Conservation (phyloP, 2,329 filamentous ascomycete species). For the Fusarium setosum region DNA sequence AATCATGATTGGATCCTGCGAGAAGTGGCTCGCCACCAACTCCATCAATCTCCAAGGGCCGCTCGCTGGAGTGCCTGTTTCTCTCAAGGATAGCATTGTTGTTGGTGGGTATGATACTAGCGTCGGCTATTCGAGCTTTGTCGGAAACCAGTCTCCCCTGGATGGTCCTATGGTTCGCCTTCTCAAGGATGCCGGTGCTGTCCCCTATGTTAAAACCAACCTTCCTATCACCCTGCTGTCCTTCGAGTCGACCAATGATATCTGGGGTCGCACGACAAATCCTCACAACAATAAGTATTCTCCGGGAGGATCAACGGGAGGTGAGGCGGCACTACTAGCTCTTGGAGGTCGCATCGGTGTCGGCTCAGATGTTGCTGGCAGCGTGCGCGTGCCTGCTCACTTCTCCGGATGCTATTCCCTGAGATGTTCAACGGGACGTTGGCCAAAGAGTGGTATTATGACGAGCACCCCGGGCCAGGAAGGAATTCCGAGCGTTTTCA, state of each 20-base stretch:
- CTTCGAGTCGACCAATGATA: slow-evolving; percentile 42
- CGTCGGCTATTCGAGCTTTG: slow-evolving; percentile 49
- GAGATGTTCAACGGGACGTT: slow-evolving; percentile 34
- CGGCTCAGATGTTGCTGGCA: slow-evolving; percentile 51
- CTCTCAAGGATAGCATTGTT: too few species aligned
- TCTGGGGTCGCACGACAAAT: slow-evolving; percentile 50
- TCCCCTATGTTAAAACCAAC: slow-evolving; percentile 40
- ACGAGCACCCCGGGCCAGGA: slow-evolving; percentile 50
- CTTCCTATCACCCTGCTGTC: slow-evolving; percentile 40
- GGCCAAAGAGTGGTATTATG: slow-evolving; percentile 48
- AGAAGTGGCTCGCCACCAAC: too few species aligned
- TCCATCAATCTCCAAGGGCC: too few species aligned
- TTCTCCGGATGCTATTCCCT: slow-evolving; percentile 47
- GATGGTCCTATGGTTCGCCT: slow-evolving; percentile 45
- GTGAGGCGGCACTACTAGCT: slow-evolving; percentile 50
- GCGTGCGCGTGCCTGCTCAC: slow-evolving; percentile 46
- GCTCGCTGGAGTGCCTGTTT: too few species aligned
- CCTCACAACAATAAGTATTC: slow-evolving; percentile 48
- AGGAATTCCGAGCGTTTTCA: slow-evolving; percentile 47
- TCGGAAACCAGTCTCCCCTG: slow-evolving; percentile 45
- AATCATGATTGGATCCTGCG: too few species aligned
- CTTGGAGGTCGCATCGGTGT: slow-evolving; percentile 49
- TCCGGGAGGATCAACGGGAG: slow-evolving; percentile 51
- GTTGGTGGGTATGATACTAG: too few species aligned
- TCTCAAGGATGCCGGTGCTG: slow-evolving; percentile 44